Evolutionary conservation across 2,329 filamentous ascomycete genomes (phyloP).

Genomic region (Diaporthe amygdali): DNA sequence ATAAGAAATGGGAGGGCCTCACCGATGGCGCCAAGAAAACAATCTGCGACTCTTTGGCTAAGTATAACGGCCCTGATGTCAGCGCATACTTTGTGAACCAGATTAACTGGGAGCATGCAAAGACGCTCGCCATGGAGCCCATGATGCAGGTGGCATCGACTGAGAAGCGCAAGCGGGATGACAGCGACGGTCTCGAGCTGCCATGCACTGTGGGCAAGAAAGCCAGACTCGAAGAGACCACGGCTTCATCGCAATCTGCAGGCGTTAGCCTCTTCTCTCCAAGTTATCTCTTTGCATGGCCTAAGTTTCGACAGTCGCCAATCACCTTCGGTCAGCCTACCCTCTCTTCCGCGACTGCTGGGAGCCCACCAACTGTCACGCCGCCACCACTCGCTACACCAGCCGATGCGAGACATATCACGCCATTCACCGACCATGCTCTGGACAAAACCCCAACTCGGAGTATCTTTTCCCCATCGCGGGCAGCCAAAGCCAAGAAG

Average conservation of each 20-base stretch:
- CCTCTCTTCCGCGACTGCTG: neutral
- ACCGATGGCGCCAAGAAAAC: neutral
- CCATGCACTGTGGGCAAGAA: neutral
- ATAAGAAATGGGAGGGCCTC: neutral
- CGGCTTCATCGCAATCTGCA: neutral
- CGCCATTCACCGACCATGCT: no score
- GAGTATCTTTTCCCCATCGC: no score
- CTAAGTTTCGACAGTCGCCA: neutral
- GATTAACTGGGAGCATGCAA: neutral
- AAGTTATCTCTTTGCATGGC: neutral
- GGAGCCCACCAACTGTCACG: no score
- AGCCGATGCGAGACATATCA: neutral
- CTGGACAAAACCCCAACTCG: no score
- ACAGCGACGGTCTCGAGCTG: neutral
- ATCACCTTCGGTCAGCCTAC: neutral
- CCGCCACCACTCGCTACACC: neutral
- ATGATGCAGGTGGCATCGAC: neutral
- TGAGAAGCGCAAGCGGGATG: neutral
- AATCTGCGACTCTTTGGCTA: neutral
- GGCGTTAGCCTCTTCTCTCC: neutral
- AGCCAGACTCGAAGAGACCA: neutral
- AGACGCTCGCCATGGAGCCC: no score
- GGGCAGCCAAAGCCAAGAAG: no score
- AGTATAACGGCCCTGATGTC: neutral
- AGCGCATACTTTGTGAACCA: rapidly evolving